Percentiles rank a stretch among this genome's conserved stretches.
phyloP scores from a whole-genome alignment of 106 monocot species.

The Allium sativum region DNA sequence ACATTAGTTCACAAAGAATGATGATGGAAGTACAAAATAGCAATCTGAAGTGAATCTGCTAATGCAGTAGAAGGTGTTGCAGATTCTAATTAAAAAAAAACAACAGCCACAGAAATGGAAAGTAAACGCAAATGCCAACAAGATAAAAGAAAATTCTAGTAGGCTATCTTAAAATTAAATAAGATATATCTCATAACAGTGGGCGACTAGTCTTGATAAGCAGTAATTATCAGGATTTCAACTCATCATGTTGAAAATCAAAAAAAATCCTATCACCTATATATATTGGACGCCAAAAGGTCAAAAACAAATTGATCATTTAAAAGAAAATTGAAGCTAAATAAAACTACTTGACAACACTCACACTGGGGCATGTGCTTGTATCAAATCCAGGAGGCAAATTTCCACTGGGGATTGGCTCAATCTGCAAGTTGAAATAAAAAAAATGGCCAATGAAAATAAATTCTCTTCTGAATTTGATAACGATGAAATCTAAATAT shows the following conservation, averaged over 20 bases:
- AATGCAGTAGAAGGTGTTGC: not conserved
- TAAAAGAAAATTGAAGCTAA: not conserved
- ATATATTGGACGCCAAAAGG: not conserved
- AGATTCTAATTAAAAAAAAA: not conserved
- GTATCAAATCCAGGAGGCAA: slow-evolving; percentile 96
- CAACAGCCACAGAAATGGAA: not conserved
- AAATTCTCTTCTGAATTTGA: no score
- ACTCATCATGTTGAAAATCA: not conserved
- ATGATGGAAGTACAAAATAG: no score
- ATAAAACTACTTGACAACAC: slow-evolving; percentile 41
- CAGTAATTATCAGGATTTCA: not conserved
- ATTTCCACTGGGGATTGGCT: slow-evolving; percentile 94
- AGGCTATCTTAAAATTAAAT: no score
- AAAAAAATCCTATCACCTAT: not conserved
- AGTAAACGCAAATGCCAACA: not conserved
- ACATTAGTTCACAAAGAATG: no score
- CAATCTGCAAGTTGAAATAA: slow-evolving; percentile 87
- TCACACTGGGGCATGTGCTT: slow-evolving; percentile 97
- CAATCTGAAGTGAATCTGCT: no score
- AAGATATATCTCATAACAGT: no score
- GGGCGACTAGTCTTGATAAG: not conserved
- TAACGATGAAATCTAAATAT: no score
- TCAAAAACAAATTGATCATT: not conserved
- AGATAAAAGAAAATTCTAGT: not conserved
- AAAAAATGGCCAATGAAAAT: slow-evolving; percentile 33